Base-by-base conservation (phyloP, 2,329 filamentous ascomycete species). In the Fusarium caatingaense region DNA sequence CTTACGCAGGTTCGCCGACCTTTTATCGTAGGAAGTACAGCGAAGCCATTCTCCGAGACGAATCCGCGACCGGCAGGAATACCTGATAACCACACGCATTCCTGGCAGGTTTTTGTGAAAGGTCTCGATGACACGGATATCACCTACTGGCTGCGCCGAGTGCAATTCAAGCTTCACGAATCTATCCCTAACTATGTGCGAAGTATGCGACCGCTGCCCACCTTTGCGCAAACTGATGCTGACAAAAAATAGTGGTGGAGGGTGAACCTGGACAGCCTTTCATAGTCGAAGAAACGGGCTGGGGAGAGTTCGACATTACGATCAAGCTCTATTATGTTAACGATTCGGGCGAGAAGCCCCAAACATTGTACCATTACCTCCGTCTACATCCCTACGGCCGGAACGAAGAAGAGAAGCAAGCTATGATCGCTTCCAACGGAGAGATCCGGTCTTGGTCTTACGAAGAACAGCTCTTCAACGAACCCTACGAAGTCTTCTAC, bases 161-260 rank as follows among this genome's bases (percentile, higher is more conserved):
- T 99, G 2, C 94, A 98, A 79, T 99, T 99, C 83, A 98, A 98
- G 81, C 89, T 99, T 18, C 95, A 98, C 85, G 94, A 98, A 80
- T 98, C 95, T 12, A 98, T 98, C 79, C 91, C 93, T 28, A 97
- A 98, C 80, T 92, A 92, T 60, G 87, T 96, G 23, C 92, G 96
- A 73, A 97, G 88, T 88, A 79, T 66, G 86, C 80, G 40, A 57
- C 27, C 27, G 12, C 34, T 28, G 20, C n/a, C 32, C 11, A 27
- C 18, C 45, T 21, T 32, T 47, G 27, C 37, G 40, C 34, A 32
- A 30, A 15, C 34, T 30, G 23, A 63, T 64, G 54, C 73, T 79
- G 47, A 75, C 30, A 40, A 16, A 21, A 40, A 55, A 57, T 48
- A 88, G 85, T 92, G 78, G 85, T 96, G 76, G 94, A 97, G 76